These are phyloP conservation scores for Eucalyptus dawsonii DNA, from an alignment of 345 rosid genomes.

Conservation along the genomic window DNA sequence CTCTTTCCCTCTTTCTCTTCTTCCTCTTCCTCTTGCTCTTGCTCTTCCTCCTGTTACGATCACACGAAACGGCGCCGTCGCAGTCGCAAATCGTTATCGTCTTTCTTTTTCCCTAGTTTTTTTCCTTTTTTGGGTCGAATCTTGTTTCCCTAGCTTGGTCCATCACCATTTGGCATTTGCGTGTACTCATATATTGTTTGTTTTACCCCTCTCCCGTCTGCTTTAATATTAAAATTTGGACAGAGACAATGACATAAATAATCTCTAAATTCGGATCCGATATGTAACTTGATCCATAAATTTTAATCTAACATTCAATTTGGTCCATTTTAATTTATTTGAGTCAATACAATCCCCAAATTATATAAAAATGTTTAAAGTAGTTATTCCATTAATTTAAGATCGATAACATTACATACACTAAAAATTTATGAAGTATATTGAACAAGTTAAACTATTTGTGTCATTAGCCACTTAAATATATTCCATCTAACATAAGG, in stretches of 20 bases:
- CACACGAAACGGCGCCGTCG: background rate
- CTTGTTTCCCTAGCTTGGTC: background rate
- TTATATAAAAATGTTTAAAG: too few species aligned
- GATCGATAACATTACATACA: fast-evolving
- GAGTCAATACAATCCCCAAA: too few species aligned
- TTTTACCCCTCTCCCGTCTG: background rate
- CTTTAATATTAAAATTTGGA: background rate
- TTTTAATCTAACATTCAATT: too few species aligned
- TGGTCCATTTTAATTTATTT: fast-evolving
- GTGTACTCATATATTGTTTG: background rate
- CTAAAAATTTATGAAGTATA: too few species aligned
- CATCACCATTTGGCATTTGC: background rate
- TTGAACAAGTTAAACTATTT: fast-evolving
- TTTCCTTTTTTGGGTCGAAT: too few species aligned
- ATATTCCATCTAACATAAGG: too few species aligned
- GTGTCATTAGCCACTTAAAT: too few species aligned
- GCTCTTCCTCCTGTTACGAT: background rate
- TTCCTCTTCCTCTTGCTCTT: background rate
- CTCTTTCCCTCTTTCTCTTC: background rate
- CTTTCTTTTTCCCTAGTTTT: background rate
- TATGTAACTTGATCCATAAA: fast-evolving
- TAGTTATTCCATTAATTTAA: fast-evolving
- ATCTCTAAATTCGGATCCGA: fast-evolving
- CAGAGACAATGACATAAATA: too few species aligned
- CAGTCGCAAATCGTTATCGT: background rate